Evolutionary conservation across 2,329 filamentous ascomycete genomes (phyloP).

Genomic region (Lasiodiplodia gonubiensis): DNA sequence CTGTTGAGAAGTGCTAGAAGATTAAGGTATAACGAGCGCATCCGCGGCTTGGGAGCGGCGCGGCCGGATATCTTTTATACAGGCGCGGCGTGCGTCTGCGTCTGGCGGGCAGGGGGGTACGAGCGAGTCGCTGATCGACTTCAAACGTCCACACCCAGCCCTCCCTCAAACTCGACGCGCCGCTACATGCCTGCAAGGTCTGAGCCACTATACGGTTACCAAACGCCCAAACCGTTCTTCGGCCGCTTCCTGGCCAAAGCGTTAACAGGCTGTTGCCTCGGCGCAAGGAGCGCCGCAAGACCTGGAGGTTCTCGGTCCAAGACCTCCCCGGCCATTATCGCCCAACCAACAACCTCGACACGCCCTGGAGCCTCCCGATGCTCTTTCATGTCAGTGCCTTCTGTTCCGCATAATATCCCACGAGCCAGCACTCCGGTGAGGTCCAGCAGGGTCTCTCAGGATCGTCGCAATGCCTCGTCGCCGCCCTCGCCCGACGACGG

Average conservation of each 20-base stretch:
- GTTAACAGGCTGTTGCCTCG: slow-evolving; percentile 13
- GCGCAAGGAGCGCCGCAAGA: slow-evolving; percentile 12
- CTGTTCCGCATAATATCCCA: slow-evolving; percentile 47
- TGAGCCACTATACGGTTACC: no score
- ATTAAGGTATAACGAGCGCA: background rate
- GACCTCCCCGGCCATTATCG: slow-evolving; percentile 12
- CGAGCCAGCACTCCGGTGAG: slow-evolving; percentile 47
- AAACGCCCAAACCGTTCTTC: no score
- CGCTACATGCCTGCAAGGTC: no score
- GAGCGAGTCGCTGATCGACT: background rate
- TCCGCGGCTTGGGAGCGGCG: background rate
- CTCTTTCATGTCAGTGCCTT: slow-evolving; percentile 48
- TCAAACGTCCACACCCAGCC: no score
- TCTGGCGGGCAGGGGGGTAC: no score
- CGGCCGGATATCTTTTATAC: background rate
- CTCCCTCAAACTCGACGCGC: no score
- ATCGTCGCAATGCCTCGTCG: slow-evolving; percentile 32
- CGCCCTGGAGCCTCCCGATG: slow-evolving; percentile 26
- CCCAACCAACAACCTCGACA: no score
- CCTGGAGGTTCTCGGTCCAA: slow-evolving; percentile 10
- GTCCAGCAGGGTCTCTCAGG: slow-evolving; percentile 39
- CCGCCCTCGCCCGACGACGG: slow-evolving; percentile 32
- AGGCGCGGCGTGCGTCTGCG: background rate
- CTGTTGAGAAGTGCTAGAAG: background rate
- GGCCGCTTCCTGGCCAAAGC: slow-evolving; percentile 4